Base-by-base conservation (phyloP, 2,329 filamentous ascomycete genomes). In the Bertia moriformis region DNA sequence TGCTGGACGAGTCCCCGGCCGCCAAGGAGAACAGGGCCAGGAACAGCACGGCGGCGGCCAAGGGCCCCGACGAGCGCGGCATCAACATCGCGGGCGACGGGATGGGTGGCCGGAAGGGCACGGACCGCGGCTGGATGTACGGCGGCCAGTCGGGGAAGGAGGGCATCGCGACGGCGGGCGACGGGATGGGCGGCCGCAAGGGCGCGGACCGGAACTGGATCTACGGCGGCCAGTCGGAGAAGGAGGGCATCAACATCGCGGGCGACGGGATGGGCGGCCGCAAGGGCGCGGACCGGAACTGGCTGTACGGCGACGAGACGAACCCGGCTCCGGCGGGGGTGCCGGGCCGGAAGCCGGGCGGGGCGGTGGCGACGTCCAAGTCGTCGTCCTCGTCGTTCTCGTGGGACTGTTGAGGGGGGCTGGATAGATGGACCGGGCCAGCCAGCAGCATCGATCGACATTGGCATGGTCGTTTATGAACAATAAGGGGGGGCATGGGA, bases 11-110 rank as follows among this genome's bases (percentile, higher is more conserved):
- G 30, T 74, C 75, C 43, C 73, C 76, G 22, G 61, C 60, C 7
- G 56, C 56, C 14, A 63, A 64, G 40, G 48, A 58, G 24, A n/a
- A n/a, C n/a, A n/a, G n/a, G n/a, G n/a, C n/a, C n/a, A 58, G 49
- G 40, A 48, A 51, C 55, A 50, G 49, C 53, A 41, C 51, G 61
- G 50, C 56, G 65, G 22, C 7, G 7, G 22, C 22, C n/a, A n/a
- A n/a, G 7, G 22, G 22, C 22, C 7, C 7, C 51, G 73, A 73
- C 46, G 67, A 73, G 55, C 84, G 85, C 60, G 78, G 69, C 3
- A 71, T 83, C 39, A 78, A 82, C 58, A 79, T 74, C 66, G 81
- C 86, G 75, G 72, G 82, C 49, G 62, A 78, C 37, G 22, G 22
- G 7, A 27, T 27, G 22, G 22, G 22, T 56, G 57, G n/a, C 69